A percentile compares a stretch with the other conserved stretches of the same genome.
Conservation (phyloP, 768 basidiomycete genomes). For the Termitomyces sp. region DNA sequence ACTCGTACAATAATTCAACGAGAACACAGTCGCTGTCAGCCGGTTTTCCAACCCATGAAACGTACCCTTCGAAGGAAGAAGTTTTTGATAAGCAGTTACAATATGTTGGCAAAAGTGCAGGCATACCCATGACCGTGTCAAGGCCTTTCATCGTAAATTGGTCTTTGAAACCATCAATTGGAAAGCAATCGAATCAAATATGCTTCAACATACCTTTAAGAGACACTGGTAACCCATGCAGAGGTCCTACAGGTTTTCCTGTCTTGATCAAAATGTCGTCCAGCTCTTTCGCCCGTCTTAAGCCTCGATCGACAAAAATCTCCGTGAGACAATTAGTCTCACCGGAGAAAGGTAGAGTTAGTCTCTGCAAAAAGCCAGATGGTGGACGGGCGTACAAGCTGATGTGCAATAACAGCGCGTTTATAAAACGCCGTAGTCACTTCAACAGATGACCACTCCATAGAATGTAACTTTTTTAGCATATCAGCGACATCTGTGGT, state of each 20-base stretch:
- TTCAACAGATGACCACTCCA: slow-evolving; percentile 48
- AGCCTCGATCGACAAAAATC: slow-evolving; percentile 49
- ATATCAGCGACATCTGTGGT: slow-evolving; percentile 35
- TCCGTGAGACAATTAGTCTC: slow-evolving; percentile 53
- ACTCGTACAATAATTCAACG: slow-evolving; percentile 45
- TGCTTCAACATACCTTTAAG: slow-evolving; percentile 23
- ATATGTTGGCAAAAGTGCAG: background rate
- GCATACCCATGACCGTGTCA: slow-evolving; percentile 37
- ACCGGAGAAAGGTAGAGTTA: background rate
- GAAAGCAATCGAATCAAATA: background rate
- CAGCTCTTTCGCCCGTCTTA: slow-evolving; percentile 41
- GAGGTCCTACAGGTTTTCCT: slow-evolving; percentile 42
- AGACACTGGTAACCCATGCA: slow-evolving; percentile 46
- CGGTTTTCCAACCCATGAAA: slow-evolving; percentile 43
- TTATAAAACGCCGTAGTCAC: slow-evolving; percentile 63
- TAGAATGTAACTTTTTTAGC: slow-evolving; percentile 38
- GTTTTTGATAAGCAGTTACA: background rate
- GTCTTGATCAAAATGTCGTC: slow-evolving; percentile 41
- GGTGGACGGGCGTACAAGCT: slow-evolving; percentile 37
- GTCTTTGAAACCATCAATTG: slow-evolving; percentile 25
- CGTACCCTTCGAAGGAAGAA: slow-evolving; percentile 34
- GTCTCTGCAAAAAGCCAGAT: background rate
- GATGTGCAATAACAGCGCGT: slow-evolving; percentile 63
- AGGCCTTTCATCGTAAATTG: slow-evolving; percentile 57
- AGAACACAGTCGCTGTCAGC: slow-evolving; percentile 45